These are phyloP conservation scores for Tetracladium maxilliforme DNA, from an alignment of 2,329 filamentous ascomycete genomes.

Conservation along the genomic window DNA sequence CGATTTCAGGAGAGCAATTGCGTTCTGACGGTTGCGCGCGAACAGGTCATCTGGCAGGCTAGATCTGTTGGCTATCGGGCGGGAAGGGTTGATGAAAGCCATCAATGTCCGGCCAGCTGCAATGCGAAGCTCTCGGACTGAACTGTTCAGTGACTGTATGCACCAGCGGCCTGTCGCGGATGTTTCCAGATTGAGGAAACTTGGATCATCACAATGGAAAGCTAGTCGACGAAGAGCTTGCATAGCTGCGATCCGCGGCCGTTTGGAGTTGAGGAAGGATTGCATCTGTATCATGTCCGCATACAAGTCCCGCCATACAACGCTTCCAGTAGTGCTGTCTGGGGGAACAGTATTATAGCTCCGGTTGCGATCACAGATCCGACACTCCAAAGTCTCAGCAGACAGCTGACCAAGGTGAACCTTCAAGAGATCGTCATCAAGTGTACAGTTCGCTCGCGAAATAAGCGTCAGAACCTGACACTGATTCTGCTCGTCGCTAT, in stretches of 20 bases:
- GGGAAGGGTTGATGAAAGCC: conserved; percentile 1
- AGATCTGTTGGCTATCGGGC: background rate
- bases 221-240: conserved; percentile 54
- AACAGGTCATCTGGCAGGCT: conserved; percentile 6
- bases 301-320: conserved; percentile 25
- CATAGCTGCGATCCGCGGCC: conserved; percentile 56
- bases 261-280: conserved; percentile 36
- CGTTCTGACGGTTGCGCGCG: conserved; percentile 54
- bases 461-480: too few species aligned
- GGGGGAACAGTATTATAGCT: conserved; percentile 1
- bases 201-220: conserved; percentile 44
- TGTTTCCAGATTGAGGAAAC: conserved; percentile 49
- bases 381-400: conserved; percentile 21
- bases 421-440: conserved; percentile 6
- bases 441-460: conserved; percentile 8
- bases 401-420: conserved; percentile 1
- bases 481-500: too few species aligned
- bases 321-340: conserved; percentile 3
- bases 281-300: conserved; percentile 24
- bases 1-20: conserved; percentile 55
- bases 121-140: conserved; percentile 70
- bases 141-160: conserved; percentile 68
- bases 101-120: conserved; percentile 44
- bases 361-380: conserved; percentile 8
- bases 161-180: conserved; percentile 68